Conservation (phyloP, 768 basidiomycete genomes). For the Suillus americanus region DNA sequence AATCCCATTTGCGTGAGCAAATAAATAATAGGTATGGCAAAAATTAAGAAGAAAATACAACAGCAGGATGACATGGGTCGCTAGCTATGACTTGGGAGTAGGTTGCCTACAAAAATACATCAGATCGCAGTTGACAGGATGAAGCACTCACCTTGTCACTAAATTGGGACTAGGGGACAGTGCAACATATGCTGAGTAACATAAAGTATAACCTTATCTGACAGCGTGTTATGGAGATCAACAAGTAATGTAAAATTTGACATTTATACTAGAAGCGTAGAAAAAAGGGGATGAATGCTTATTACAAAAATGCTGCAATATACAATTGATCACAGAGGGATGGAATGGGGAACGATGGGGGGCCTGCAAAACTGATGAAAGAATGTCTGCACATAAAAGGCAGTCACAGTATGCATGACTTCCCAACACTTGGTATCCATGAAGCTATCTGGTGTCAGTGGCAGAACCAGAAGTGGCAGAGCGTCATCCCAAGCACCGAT, state of each 20-base stretch:
- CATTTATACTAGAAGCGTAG: background rate
- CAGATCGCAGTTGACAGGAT: too few species aligned
- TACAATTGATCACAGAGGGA: background rate
- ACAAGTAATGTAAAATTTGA: background rate
- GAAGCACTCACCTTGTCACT: too few species aligned
- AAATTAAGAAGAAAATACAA: too few species aligned
- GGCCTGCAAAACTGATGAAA: slow-evolving; percentile 4
- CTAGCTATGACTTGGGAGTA: too few species aligned
- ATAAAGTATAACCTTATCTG: background rate
- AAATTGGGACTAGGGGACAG: too few species aligned
- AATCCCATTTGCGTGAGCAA: too few species aligned
- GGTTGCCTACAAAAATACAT: too few species aligned
- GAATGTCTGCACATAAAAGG: slow-evolving; percentile 3
- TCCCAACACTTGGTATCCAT: background rate
- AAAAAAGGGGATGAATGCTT: background rate
- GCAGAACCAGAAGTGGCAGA: background rate
- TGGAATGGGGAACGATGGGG: background rate
- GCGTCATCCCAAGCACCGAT: background rate
- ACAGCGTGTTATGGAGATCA: background rate
- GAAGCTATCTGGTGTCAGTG: background rate
- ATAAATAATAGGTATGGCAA: too few species aligned
- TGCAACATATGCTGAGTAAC: background rate
- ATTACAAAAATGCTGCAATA: background rate
- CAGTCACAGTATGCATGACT: background rate
- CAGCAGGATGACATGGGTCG: too few species aligned